Evolutionary conservation across 148 eudicot genomes (phyloP).

Genomic region (Camellia japonica): DNA sequence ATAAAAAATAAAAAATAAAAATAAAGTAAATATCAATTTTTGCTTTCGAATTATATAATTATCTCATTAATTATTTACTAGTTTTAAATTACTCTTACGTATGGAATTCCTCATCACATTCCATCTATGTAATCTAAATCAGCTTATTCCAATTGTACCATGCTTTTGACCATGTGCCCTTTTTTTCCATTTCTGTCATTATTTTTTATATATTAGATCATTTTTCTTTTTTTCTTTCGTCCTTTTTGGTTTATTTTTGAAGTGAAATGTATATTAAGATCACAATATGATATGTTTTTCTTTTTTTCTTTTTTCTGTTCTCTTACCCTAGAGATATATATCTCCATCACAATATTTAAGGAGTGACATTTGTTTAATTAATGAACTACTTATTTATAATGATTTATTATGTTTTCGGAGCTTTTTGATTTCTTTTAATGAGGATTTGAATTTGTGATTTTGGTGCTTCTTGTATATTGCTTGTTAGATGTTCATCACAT

Average conservation of each 20-base stretch:
- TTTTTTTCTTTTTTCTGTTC: neutral
- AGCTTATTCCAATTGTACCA: too few relatives aligned
- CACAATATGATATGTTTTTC: neutral
- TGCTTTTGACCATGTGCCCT: too few relatives aligned
- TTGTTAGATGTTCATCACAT: neutral
- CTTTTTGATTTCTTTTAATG: neutral
- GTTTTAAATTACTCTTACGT: too few relatives aligned
- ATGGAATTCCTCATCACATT: too few relatives aligned
- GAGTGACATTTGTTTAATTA: neutral
- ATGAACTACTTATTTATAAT: neutral
- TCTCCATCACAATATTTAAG: neutral
- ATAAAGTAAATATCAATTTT: too few relatives aligned
- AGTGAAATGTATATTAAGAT: neutral
- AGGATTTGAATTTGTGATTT: neutral
- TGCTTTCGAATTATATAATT: too few relatives aligned
- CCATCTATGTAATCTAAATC: too few relatives aligned
- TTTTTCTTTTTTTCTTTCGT: neutral
- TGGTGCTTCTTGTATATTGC: conserved; percentile 6
- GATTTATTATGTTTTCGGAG: neutral
- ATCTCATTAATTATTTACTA: too few relatives aligned
- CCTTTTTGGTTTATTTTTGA: neutral
- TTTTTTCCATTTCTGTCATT: too few relatives aligned
- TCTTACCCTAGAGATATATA: neutral
- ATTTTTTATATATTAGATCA: neutral
- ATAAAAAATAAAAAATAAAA: too few relatives aligned